A percentile compares a stretch with the other conserved stretches of the same genome.
Evolutionary conservation across 331 rosid genomes (phyloP).

Genomic region (Saraca asoca): DNA sequence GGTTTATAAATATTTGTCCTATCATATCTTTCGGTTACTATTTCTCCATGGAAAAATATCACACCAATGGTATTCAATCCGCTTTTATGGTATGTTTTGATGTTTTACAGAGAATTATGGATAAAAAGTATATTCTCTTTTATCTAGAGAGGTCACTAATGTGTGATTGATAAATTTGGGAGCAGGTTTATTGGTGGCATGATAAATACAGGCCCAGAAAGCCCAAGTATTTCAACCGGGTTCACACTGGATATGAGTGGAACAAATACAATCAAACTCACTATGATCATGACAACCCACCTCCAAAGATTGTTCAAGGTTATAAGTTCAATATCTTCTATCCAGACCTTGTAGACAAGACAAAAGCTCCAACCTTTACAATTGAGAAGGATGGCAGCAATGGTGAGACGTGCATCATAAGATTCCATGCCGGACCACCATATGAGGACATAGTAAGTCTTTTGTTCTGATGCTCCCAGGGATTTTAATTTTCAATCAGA

Average conservation of each 20-base stretch:
- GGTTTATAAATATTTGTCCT: neutral
- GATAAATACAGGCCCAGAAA: constrained; percentile 94
- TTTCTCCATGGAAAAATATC: neutral
- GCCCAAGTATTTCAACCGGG: constrained; percentile 92
- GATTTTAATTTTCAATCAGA: constrained; percentile 13
- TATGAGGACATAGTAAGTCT: constrained; percentile 83
- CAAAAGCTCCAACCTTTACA: constrained; percentile 71
- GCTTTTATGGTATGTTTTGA: neutral
- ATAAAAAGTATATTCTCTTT: neutral
- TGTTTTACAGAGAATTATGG: neutral
- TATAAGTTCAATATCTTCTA: constrained; percentile 88
- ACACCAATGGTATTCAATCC: neutral
- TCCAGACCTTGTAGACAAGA: constrained; percentile 96
- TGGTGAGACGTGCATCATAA: constrained; percentile 83
- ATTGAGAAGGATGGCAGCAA: constrained; percentile 87
- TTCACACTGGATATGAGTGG: constrained; percentile 95
- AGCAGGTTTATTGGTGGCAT: constrained; percentile 98
- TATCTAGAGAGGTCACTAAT: neutral
- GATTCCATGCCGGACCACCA: constrained; percentile 96
- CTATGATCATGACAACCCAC: constrained; percentile 95
- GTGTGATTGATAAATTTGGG: constrained; percentile 21
- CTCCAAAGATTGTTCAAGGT: constrained; percentile 93
- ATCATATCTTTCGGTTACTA: neutral
- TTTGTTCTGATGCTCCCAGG: constrained; percentile 24
- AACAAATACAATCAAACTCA: constrained; percentile 96